These are phyloP conservation scores for Tolypocladium paradoxum DNA, from an alignment of 2,329 filamentous ascomycete species.

Conservation along the genomic window DNA sequence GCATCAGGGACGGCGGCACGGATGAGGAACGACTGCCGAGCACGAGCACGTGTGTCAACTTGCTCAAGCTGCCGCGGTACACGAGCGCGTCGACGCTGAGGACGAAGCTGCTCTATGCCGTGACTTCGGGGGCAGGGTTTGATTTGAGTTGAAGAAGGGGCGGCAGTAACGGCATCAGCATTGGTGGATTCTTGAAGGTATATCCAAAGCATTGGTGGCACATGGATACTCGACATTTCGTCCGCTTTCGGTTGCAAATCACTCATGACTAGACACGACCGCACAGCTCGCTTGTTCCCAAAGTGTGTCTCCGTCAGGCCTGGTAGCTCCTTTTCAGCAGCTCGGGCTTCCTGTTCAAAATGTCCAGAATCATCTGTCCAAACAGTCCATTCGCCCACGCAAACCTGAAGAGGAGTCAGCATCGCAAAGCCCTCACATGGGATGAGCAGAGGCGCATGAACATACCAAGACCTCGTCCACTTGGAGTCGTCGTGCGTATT, in stretches of 20 bases:
- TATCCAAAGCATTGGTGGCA: neutral
- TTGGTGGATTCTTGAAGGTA: constrained; percentile 1
- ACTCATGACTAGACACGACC: neutral
- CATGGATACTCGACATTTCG: neutral
- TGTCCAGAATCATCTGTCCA: constrained; percentile 67
- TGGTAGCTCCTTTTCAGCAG: constrained; percentile 44
- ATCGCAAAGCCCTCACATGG: constrained; percentile 8
- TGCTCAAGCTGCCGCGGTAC: constrained; percentile 86
- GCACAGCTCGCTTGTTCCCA: neutral
- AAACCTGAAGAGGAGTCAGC: constrained; percentile 48
- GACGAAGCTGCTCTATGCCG: constrained; percentile 79
- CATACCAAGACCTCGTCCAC: constrained; percentile 26
- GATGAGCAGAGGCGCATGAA: neutral
- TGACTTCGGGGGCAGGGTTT: constrained; percentile 85
- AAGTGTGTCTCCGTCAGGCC: constrained; percentile 1
- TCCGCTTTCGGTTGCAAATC: neutral
- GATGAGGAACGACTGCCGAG: constrained; percentile 69
- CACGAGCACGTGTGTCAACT: constrained; percentile 90
- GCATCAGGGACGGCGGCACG: constrained; percentile 63
- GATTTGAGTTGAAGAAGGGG: constrained; percentile 52
- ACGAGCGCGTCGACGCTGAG: constrained; percentile 51
- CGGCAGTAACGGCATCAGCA: constrained; percentile 3
- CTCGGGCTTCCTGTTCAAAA: constrained; percentile 62
- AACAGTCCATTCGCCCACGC: constrained; percentile 87
- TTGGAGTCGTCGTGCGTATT: constrained; percentile 19